phyloP scores from a whole-genome alignment of 306 rosid species.

The Trichosanthes truncata region DNA sequence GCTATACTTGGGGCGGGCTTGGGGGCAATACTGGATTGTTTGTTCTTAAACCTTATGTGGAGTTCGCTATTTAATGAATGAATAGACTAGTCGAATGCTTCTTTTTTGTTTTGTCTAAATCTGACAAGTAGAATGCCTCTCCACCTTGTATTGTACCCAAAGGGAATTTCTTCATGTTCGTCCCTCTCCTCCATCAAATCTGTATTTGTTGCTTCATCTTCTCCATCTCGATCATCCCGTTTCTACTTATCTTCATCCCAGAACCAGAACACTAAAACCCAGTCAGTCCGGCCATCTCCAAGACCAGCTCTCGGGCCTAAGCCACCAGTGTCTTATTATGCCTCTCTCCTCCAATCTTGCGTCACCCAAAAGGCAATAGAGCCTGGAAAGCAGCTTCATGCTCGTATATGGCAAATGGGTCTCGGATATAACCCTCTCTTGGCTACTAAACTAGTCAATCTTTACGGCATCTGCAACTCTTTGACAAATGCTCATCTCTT shows the following conservation, averaged over 20 bases:
- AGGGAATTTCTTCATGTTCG: background rate
- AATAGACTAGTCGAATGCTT: background rate
- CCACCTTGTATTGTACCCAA: background rate
- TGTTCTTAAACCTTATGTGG: background rate
- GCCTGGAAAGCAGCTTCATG: slow-evolving; percentile 62
- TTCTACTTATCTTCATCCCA: slow-evolving; percentile 14
- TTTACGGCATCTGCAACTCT: slow-evolving; percentile 34
- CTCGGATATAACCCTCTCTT: slow-evolving; percentile 27
- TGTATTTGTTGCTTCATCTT: background rate
- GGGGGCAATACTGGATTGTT: background rate
- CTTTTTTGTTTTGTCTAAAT: background rate
- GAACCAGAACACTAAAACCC: background rate
- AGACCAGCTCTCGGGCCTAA: slow-evolving; percentile 16
- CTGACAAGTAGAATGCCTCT: background rate
- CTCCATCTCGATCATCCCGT: background rate
- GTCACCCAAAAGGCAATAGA: slow-evolving; percentile 32
- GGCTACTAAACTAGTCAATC: slow-evolving; percentile 47
- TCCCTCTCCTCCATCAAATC: background rate
- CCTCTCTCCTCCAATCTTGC: slow-evolving; percentile 46
- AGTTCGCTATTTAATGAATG: background rate
- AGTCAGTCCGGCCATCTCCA: background rate
- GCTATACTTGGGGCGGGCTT: too few relatives aligned
- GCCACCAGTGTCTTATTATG: slow-evolving; percentile 18
- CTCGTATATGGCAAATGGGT: slow-evolving; percentile 47
- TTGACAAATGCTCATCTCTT: slow-evolving; percentile 37